phyloP scores from a whole-genome alignment of 176 grass and related monocot species.

The Musa itinerans region DNA sequence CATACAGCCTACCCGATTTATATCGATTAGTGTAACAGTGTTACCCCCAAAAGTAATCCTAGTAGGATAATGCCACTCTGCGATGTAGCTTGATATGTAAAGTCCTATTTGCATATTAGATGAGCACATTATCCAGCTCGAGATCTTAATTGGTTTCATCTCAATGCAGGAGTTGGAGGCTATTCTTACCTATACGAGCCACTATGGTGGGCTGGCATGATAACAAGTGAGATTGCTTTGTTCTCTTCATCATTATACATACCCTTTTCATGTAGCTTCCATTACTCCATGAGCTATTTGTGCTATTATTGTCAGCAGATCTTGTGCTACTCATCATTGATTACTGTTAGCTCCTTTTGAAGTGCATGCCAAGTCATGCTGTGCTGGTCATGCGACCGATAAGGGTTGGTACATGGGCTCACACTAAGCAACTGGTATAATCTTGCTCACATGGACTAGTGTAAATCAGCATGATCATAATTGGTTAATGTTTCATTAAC shows the following conservation, averaged over 20 bases:
- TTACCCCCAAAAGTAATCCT: no score
- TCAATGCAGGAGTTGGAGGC: not conserved
- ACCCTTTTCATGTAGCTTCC: not conserved
- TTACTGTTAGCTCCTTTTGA: not conserved
- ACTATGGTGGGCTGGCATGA: slow-evolving; percentile 17
- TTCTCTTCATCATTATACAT: not conserved
- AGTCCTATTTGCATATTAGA: no score
- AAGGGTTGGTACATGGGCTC: not conserved
- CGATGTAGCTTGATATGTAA: no score
- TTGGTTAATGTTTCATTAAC: no score
- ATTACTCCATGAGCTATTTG: not conserved
- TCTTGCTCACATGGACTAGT: not conserved
- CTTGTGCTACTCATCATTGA: not conserved
- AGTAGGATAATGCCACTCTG: no score
- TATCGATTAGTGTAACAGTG: no score
- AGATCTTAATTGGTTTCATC: not conserved
- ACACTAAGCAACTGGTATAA: not conserved
- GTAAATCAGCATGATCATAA: no score
- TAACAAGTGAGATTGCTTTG: slow-evolving; percentile 8
- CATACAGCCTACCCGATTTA: no score
- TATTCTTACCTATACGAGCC: slow-evolving; percentile 11
- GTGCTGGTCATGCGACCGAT: not conserved
- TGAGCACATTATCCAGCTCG: not conserved
- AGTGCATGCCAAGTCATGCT: not conserved
- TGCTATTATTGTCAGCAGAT: not conserved